These are phyloP conservation scores for Saccharomyces hybrid DNA, from an alignment of 1,139 yeast genomes.

Conservation along the genomic window DNA sequence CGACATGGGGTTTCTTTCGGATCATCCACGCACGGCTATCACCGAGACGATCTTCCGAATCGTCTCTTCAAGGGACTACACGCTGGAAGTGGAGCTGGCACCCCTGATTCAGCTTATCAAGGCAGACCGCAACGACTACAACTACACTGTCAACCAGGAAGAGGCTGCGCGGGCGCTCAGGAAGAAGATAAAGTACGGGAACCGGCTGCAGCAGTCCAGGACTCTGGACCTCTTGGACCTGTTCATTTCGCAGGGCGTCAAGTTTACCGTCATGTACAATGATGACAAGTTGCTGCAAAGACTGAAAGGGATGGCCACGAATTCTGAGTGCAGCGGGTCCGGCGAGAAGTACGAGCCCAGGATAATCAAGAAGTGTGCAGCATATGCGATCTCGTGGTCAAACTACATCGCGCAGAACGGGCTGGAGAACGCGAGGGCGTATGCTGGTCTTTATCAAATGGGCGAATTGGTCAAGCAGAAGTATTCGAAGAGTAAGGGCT, in stretches of 20 bases:
- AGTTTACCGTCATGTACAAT: constrained; percentile 43
- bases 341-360: constrained; percentile 17
- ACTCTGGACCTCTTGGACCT: constrained; percentile 68
- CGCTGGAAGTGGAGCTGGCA: constrained; percentile 38
- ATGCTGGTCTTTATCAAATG: constrained; percentile 1
- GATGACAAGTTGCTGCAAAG: constrained; percentile 69
- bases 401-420: constrained; percentile 18
- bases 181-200: constrained; percentile 84
- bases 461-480: background rate
- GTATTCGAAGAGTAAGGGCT: background rate
- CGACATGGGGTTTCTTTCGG: constrained; percentile 43
- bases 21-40: constrained; percentile 49
- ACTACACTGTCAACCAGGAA: constrained; percentile 22
- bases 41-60: constrained; percentile 46
- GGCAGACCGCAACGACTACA: constrained; percentile 17
- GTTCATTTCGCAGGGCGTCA: constrained; percentile 68
- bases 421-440: constrained; percentile 1
- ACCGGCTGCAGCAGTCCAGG: constrained; percentile 21
- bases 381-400: constrained; percentile 23
- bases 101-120: constrained; percentile 31
- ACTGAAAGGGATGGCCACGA: constrained; percentile 40
- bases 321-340: constrained; percentile 19
- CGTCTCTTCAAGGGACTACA: constrained; percentile 36
- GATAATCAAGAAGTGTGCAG: constrained; percentile 17
- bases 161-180: constrained; percentile 91